A percentile compares a stretch with the other conserved stretches of the same genome.
phyloP scores from a whole-genome alignment of 441 rosid species.

The Metrosideros polymorpha region DNA sequence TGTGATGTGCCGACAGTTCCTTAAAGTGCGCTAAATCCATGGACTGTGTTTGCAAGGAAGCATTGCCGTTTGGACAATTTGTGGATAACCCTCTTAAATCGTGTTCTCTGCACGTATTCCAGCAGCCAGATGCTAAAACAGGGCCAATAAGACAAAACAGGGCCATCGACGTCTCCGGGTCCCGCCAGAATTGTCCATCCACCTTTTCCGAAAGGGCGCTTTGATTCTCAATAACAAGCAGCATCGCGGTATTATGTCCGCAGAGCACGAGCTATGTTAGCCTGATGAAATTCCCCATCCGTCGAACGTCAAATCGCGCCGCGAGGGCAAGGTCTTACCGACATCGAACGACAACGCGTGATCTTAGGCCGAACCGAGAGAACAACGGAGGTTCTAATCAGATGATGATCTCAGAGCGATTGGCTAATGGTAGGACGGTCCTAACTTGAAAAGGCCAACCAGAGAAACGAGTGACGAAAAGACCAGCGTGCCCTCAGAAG shows the following conservation, averaged over 20 bases:
- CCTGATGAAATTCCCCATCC: not conserved
- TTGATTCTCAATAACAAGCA: not conserved
- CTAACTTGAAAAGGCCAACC: not conserved
- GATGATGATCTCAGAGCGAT: too few species aligned
- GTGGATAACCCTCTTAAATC: not conserved
- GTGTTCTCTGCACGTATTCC: not conserved
- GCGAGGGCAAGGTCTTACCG: not conserved
- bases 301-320: not conserved
- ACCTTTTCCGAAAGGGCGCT: not conserved
- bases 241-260: not conserved
- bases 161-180: not conserved
- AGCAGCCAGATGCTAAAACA: not conserved
- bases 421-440: too few species aligned
- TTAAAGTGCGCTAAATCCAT: conserved; percentile 1
- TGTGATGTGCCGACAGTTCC: conserved; percentile 11
- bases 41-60: not conserved
- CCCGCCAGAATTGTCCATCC: not conserved
- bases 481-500: not conserved
- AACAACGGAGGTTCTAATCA: too few species aligned
- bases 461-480: not conserved
- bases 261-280: not conserved
- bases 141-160: not conserved
- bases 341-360: not conserved
- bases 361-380: not conserved
- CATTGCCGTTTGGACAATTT: not conserved